phyloP scores from a whole-genome alignment of 2,329 filamentous ascomycete genomes.

The Scytalidium lignicola region DNA sequence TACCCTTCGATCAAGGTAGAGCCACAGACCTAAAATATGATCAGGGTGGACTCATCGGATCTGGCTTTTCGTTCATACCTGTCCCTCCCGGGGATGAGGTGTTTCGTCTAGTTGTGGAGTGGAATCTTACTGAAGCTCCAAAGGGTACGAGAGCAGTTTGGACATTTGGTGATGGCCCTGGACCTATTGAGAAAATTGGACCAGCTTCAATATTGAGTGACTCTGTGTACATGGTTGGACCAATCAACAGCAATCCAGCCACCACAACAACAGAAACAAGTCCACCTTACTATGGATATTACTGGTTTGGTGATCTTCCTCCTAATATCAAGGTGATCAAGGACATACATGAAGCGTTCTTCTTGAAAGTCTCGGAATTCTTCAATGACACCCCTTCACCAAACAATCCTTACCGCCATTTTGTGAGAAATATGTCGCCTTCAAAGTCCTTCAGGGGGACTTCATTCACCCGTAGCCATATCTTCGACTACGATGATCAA shows the following conservation, averaged over 20 bases:
- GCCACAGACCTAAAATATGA: constrained; percentile 7
- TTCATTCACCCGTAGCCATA: constrained; percentile 13
- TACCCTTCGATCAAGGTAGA: too few relatives aligned
- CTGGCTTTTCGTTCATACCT: constrained; percentile 11
- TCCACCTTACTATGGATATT: constrained; percentile 17
- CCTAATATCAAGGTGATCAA: constrained; percentile 16
- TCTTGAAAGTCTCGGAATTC: constrained; percentile 13
- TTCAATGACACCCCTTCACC: constrained; percentile 11
- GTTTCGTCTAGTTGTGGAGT: constrained; percentile 12
- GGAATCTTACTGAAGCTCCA: constrained; percentile 15
- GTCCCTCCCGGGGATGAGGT: constrained; percentile 1
- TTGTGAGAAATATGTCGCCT: constrained; percentile 9
- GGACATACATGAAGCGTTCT: constrained; percentile 15
- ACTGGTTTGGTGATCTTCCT: constrained; percentile 22
- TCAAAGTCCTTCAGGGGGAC: constrained; percentile 8
- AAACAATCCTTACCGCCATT: constrained; percentile 15
- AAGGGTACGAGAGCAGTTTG: constrained; percentile 17
- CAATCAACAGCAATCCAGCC: constrained; percentile 11
- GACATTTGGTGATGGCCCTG: constrained; percentile 21
- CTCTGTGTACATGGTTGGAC: constrained; percentile 22
- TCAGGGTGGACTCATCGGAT: constrained; percentile 12
- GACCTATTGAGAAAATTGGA: constrained; percentile 10
- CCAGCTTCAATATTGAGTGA: constrained; percentile 11
- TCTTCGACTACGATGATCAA: constrained; percentile 18
- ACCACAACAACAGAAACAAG: not conserved